phyloP scores from a whole-genome alignment of 2,329 filamentous ascomycete species.

The Colletotrichum incanum region DNA sequence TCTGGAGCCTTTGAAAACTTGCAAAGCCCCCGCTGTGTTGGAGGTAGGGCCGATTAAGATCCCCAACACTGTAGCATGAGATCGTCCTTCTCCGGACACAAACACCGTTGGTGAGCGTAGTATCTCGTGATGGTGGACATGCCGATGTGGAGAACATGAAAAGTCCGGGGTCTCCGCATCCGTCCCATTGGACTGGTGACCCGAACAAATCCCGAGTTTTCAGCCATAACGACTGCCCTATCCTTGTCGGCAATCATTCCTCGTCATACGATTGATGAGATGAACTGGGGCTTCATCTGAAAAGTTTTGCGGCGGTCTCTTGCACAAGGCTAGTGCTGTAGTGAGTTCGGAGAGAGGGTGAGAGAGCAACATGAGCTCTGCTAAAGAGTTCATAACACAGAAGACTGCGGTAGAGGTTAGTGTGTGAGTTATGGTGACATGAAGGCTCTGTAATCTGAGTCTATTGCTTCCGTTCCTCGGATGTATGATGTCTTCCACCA shows the following conservation, averaged over 20 bases:
- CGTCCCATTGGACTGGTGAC: conserved; percentile 14
- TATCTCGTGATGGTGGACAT: background rate
- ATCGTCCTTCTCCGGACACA: background rate
- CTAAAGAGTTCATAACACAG: background rate
- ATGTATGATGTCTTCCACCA: too few species aligned
- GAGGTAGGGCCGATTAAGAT: conserved; percentile 35
- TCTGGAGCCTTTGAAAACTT: background rate
- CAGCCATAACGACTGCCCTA: conserved; percentile 1
- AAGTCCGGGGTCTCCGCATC: conserved; percentile 33
- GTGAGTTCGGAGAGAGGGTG: fast-evolving
- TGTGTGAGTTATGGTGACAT: background rate
- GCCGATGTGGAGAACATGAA: background rate
- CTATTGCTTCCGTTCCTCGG: background rate
- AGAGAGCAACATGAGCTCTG: background rate
- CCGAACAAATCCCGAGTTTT: conserved; percentile 24
- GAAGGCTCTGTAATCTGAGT: too few species aligned
- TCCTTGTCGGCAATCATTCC: background rate
- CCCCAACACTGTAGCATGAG: background rate
- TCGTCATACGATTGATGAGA: background rate
- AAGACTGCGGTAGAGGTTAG: too few species aligned
- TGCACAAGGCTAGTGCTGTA: too few species aligned
- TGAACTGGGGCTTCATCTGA: background rate
- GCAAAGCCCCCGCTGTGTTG: conserved; percentile 7
- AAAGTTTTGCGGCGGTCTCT: background rate
- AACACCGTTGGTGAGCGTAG: background rate